phyloP scores from a whole-genome alignment of 202 grass and related monocot genomes.

The Hordeum pubiflorum region DNA sequence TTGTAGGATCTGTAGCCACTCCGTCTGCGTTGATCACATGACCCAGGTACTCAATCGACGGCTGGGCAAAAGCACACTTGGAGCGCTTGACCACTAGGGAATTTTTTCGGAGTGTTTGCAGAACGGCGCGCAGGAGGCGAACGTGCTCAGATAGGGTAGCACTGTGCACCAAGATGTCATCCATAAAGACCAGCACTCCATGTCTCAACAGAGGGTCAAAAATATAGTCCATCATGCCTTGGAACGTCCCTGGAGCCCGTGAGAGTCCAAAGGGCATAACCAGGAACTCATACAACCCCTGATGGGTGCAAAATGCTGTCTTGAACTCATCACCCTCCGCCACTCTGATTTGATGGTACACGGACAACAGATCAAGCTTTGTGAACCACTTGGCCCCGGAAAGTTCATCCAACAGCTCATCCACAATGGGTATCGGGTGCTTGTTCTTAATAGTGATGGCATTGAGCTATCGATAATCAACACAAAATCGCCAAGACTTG shows the following conservation, averaged over 20 bases:
- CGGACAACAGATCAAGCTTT: neutral
- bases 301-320: neutral
- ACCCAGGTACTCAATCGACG: neutral
- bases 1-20: neutral
- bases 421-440: neutral
- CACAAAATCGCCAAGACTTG: neutral
- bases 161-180: neutral
- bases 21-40: neutral
- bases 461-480: neutral
- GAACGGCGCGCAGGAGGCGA: accelerated
- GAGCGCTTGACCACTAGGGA: neutral
- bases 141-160: neutral
- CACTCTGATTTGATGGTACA: neutral
- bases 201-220: neutral
- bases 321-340: neutral
- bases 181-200: neutral
- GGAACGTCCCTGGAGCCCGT: neutral
- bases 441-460: neutral
- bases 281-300: neutral
- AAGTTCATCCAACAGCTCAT: neutral
- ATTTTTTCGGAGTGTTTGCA: neutral
- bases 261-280: neutral
- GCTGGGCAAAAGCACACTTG: neutral
- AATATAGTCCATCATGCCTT: neutral
- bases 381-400: neutral